Evolutionary conservation across 2,329 filamentous ascomycete species (phyloP), one percentile per base, ranked within the genome.

Genomic region (Aspergillus niger): DNA sequence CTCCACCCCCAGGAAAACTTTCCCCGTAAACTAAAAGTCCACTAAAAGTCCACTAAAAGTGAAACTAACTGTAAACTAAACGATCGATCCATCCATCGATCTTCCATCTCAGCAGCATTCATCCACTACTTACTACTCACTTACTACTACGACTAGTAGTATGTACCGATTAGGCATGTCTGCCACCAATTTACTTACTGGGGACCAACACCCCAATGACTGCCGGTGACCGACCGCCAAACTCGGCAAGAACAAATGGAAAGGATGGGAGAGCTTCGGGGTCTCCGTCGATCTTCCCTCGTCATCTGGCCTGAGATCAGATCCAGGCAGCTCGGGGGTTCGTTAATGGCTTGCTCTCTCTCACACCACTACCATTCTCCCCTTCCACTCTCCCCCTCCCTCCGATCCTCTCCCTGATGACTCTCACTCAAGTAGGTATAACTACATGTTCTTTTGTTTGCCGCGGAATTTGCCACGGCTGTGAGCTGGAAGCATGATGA

Each of bases 161-260:
- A 36, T 36, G 32, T 36, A 36, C 32, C 11, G 13, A 36, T 36
- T 15, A 15, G 32, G 32, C 32, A 36, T 36, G 32, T 36, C 32
- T 36, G 32, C 32, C 32, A 36, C 32, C 32, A 36, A 15, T 13
- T 13, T 15, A 36, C 10, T 36, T 36, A 36, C 32, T 13, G 11
- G 32, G 32, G 13, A 15, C 13, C 11, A 36, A 1, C 11, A 8
- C 13, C 8, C 13, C 28, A 58, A 48, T 17, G 22, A 15, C 57
- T 59, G 57, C 41, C 59, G 57, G 10, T 52, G 55, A 55, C 55
- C 59, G 58, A 59, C 53, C 43, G 49, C 54, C 60, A 62, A 39
- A 53, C 49, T 55, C 41, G 49, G 41, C 44, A 24, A 38, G 30
- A 17, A 49, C 51, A 54, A 54, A 44, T 44, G 17, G 24, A 44